phyloP scores from a whole-genome alignment of 1,139 yeast species.

The Kodamaea anthophila region DNA sequence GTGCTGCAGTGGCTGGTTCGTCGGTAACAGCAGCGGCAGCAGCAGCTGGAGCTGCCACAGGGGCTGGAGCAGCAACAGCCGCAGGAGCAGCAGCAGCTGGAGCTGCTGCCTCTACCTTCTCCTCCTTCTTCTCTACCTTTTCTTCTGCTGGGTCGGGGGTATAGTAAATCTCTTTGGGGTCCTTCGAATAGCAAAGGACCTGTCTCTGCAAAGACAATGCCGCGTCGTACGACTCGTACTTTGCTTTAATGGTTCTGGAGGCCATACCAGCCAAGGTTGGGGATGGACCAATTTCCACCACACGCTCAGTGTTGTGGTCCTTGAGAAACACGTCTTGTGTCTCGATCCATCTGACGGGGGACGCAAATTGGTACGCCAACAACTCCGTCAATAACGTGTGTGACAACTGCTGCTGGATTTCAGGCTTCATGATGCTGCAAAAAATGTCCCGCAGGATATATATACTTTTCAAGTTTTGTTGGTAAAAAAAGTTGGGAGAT shows the following conservation, averaged over 20 bases:
- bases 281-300: conserved; percentile 97
- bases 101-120: conserved; percentile 30
- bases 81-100: conserved; percentile 40
- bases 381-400: conserved; percentile 91
- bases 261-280: conserved; percentile 99
- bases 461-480: no score
- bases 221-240: conserved; percentile 96
- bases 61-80: conserved; percentile 41
- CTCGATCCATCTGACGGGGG: conserved; percentile 99
- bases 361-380: conserved; percentile 96
- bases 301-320: conserved; percentile 92
- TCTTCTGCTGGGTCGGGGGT: conserved; percentile 76
- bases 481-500: no score
- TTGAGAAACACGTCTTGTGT: conserved; percentile 96
- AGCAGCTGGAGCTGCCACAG: conserved; percentile 53
- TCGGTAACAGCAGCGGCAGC: conserved; percentile 77
- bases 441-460: no score
- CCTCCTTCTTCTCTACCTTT: conserved; percentile 30
- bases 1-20: conserved; percentile 79
- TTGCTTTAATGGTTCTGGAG: conserved; percentile 89
- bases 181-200: conserved; percentile 91
- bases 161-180: conserved; percentile 92
- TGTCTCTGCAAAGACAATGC: conserved; percentile 95
- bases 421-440: conserved; percentile 69
- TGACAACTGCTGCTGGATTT: conserved; percentile 95